Evolutionary conservation across 352 stramenopile genomes (phyloP).

Genomic region (Phytophthora foliorum): DNA sequence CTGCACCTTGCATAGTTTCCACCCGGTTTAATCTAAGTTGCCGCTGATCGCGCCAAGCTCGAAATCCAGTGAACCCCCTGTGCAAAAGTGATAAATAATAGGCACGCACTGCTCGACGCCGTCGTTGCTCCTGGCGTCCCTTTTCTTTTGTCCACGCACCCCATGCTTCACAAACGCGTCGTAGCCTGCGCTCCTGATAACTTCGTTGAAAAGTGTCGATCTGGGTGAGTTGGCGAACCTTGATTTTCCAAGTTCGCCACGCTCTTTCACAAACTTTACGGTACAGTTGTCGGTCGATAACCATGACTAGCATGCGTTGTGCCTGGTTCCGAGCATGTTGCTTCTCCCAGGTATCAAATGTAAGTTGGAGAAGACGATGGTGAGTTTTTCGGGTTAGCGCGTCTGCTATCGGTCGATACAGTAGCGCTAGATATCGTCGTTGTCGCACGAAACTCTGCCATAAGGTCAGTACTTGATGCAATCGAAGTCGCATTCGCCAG

Average conservation of each 20-base stretch:
- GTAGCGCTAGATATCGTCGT: slow-evolving; percentile 14
- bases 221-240: slow-evolving; percentile 18
- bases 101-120: slow-evolving; percentile 38
- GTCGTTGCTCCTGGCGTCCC: slow-evolving; percentile 28
- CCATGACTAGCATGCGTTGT: slow-evolving; percentile 12
- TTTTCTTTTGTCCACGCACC: slow-evolving; percentile 24
- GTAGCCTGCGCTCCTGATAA: slow-evolving; percentile 21
- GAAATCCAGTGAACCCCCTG: slow-evolving; percentile 31
- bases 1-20: slow-evolving; percentile 28
- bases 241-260: slow-evolving; percentile 31
- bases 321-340: slow-evolving; percentile 5
- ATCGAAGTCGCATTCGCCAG: slow-evolving; percentile 28
- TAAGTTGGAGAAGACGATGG: slow-evolving; percentile 14
- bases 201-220: slow-evolving; percentile 17
- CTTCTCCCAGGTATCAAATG: slow-evolving; percentile 32
- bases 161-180: slow-evolving; percentile 38
- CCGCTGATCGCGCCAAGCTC: slow-evolving; percentile 10
- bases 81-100: slow-evolving; percentile 37
- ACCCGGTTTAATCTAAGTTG: slow-evolving; percentile 20
- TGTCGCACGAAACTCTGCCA: slow-evolving; percentile 22
- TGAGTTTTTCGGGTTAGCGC: slow-evolving; percentile 12
- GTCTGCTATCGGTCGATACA: slow-evolving; percentile 23
- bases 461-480: slow-evolving; percentile 20
- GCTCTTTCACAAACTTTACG: slow-evolving; percentile 31
- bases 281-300: slow-evolving; percentile 41